These are phyloP conservation scores for Torrubiella hemipterigena DNA, from an alignment of 2,329 filamentous ascomycete species.

Conservation along the genomic window DNA sequence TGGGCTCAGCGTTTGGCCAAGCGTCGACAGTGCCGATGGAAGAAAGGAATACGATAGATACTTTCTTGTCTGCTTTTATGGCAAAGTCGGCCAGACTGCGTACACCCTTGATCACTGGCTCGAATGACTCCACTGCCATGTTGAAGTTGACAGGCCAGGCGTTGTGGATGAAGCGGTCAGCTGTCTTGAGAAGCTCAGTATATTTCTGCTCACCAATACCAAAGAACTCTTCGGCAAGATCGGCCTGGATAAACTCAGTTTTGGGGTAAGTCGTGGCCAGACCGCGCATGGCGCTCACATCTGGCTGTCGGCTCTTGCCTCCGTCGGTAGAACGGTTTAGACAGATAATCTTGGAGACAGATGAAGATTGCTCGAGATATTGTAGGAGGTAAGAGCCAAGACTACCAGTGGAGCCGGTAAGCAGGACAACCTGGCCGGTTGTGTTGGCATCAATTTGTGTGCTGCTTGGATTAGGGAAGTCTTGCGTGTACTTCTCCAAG, in stretches of 20 bases:
- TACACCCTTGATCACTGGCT: conserved; percentile 8
- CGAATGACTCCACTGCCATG: conserved; percentile 8
- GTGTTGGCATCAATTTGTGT: not conserved
- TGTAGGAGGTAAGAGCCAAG: not conserved
- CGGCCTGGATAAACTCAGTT: not conserved
- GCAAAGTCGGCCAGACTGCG: conserved; percentile 7
- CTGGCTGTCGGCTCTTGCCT: not conserved
- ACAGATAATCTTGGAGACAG: not conserved
- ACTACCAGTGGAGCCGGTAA: not conserved
- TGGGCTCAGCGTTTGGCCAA: not conserved
- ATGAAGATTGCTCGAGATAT: not conserved
- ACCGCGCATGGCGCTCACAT: not conserved
- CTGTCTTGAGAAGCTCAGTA: not conserved
- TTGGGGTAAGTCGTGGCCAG: not conserved
- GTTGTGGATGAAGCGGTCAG: conserved; percentile 6
- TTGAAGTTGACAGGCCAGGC: conserved; percentile 12
- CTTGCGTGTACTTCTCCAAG: not conserved
- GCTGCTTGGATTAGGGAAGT: not conserved
- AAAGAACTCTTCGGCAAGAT: not conserved
- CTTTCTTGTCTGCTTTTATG: conserved; percentile 1
- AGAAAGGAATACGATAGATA: conserved; percentile 3
- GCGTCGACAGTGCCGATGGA: not conserved
- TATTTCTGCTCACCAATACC: not conserved
- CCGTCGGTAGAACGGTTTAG: not conserved
- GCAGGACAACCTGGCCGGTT: not conserved